phyloP scores from a whole-genome alignment of 805 yeast species.

The Candida tallmaniae region DNA sequence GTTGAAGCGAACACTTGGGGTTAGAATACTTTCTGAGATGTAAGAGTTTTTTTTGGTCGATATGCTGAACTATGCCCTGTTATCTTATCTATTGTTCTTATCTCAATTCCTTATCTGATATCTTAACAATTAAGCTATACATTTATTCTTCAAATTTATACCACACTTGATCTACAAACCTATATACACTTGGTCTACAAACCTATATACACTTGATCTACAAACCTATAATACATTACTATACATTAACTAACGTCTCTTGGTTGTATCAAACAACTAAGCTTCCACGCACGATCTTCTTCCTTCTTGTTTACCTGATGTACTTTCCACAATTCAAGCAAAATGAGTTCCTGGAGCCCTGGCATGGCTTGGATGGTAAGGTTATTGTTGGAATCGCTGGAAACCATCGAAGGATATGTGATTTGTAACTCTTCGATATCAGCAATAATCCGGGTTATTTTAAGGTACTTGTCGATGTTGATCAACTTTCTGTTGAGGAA shows the following conservation, averaged over 20 bases:
- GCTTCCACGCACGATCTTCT: constrained; percentile 67
- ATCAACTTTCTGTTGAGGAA: constrained; percentile 56
- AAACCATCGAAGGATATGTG: constrained; percentile 6
- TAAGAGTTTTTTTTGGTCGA: too few species aligned
- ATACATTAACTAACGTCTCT: constrained; percentile 24
- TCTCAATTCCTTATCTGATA: too few species aligned
- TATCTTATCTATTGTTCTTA: too few species aligned
- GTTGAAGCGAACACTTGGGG: too few species aligned
- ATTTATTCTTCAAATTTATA: too few species aligned
- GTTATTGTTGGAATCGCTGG: constrained; percentile 19
- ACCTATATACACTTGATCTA: too few species aligned
- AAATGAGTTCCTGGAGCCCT: constrained; percentile 51
- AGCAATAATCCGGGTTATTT: constrained; percentile 60
- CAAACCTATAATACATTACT: neutral
- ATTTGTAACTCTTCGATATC: constrained; percentile 68
- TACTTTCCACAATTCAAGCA: constrained; percentile 69
- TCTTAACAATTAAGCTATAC: too few species aligned
- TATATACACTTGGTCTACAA: too few species aligned
- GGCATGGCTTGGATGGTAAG: constrained; percentile 38
- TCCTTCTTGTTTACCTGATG: constrained; percentile 55
- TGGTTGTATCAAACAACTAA: constrained; percentile 60
- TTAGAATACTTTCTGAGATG: too few species aligned
- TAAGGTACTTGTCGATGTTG: constrained; percentile 70
- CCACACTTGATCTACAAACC: too few species aligned
- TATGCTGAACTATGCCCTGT: too few species aligned